Evolutionary conservation across 352 stramenopile species (phyloP).

Genomic region (Thraustochytrium sp.): DNA sequence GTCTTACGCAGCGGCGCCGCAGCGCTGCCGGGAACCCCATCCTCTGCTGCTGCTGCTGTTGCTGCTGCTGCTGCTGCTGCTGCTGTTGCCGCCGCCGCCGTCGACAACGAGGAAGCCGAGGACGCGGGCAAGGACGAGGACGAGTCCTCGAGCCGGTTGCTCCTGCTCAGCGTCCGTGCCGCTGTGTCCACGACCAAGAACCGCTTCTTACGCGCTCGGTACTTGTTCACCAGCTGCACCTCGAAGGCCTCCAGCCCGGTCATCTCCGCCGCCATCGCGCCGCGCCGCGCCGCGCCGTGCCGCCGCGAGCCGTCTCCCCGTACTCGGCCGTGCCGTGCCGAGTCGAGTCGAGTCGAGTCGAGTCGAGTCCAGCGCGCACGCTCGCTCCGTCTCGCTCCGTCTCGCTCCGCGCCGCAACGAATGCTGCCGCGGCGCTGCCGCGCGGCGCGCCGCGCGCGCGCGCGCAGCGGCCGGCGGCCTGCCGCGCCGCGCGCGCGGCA

Average conservation of each 20-base stretch:
- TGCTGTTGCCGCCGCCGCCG: background rate
- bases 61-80: too few relatives aligned
- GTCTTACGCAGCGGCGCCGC: background rate
- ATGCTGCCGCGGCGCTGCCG: too few relatives aligned
- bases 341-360: too few relatives aligned
- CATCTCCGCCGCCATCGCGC: too few relatives aligned
- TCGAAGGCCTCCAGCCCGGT: background rate
- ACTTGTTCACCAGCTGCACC: conserved; percentile 11
- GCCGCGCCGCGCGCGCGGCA: too few relatives aligned
- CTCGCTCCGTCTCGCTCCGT: too few relatives aligned
- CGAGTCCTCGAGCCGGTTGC: background rate
- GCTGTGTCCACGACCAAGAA: background rate
- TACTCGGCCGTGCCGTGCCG: too few relatives aligned
- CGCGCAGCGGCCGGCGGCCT: too few relatives aligned
- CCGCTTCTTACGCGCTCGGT: background rate
- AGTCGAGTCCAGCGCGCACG: too few relatives aligned
- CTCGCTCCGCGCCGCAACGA: too few relatives aligned
- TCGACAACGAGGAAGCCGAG: background rate
- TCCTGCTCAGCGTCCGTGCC: background rate
- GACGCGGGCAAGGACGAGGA: too few relatives aligned
- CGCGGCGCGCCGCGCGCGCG: too few relatives aligned
- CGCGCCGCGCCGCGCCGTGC: background rate
- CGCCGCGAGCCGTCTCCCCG: background rate
- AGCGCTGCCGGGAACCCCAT: background rate
- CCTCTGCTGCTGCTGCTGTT: background rate